Evolutionary conservation across 2,329 filamentous ascomycete species (phyloP).

Genomic region (Ramularia endophylla): DNA sequence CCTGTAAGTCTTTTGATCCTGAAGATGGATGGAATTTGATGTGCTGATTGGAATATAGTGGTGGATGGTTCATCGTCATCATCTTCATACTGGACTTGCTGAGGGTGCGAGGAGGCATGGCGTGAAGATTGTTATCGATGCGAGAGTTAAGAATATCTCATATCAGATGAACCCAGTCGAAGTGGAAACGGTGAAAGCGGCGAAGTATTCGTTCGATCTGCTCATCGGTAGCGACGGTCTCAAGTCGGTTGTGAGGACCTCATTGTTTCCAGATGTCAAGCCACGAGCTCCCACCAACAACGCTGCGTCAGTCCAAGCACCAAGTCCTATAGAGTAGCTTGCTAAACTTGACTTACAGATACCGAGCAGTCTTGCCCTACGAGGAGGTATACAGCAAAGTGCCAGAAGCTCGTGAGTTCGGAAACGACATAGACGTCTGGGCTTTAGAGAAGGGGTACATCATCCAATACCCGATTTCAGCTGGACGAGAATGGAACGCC

Average conservation of each 20-base stretch:
- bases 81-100: slow-evolving; percentile 41
- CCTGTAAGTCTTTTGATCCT: slow-evolving; percentile 13
- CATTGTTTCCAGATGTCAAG: slow-evolving; percentile 36
- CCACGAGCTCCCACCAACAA: slow-evolving; percentile 36
- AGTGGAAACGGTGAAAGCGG: slow-evolving; percentile 26
- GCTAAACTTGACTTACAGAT: background rate
- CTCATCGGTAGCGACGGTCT: slow-evolving; percentile 26
- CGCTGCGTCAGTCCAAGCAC: slow-evolving; percentile 38
- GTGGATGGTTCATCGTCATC: slow-evolving; percentile 44
- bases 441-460: slow-evolving; percentile 36
- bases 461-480: slow-evolving; percentile 41
- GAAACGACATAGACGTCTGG: slow-evolving; percentile 40
- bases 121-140: slow-evolving; percentile 32
- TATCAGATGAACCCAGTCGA: slow-evolving; percentile 23
- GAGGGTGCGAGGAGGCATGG: slow-evolving; percentile 35
- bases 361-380: slow-evolving; percentile 39
- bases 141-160: slow-evolving; percentile 31
- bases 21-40: background rate
- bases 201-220: slow-evolving; percentile 18
- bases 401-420: slow-evolving; percentile 13
- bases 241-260: slow-evolving; percentile 29
- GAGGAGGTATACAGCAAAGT: slow-evolving; percentile 29
- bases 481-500: slow-evolving; percentile 39
- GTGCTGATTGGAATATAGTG: slow-evolving; percentile 21
- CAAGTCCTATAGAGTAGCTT: background rate